Percentiles rank a stretch among this genome's conserved stretches.
These are phyloP conservation scores for Micractinium conductrix DNA, from an alignment of 139 green algal species.

Conservation along the genomic window DNA sequence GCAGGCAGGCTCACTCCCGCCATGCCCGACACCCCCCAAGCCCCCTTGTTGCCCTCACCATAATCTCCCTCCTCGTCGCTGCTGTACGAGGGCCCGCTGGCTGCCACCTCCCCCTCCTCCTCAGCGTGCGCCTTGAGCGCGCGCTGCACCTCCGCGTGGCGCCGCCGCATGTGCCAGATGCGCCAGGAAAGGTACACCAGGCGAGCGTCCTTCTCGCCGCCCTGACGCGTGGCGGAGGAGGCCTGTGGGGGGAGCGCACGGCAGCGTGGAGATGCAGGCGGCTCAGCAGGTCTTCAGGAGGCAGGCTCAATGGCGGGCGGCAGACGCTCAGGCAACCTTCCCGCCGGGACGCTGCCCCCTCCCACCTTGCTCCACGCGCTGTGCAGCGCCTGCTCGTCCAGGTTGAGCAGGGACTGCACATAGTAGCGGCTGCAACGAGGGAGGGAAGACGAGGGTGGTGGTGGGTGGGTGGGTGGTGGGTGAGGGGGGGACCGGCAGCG, in stretches of 20 bases:
- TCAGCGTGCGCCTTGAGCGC: too few relatives aligned
- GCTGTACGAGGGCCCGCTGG: neutral
- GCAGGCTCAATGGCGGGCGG: too few relatives aligned
- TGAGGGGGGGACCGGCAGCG: too few relatives aligned
- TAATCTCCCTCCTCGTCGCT: slow-evolving; percentile 26
- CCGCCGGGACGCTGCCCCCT: neutral
- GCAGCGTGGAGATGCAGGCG: neutral
- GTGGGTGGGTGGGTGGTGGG: too few relatives aligned
- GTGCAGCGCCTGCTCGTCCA: slow-evolving; percentile 77
- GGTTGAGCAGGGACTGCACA: slow-evolving; percentile 77
- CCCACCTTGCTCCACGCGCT: slow-evolving; percentile 78
- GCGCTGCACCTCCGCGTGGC: slow-evolving; percentile 37
- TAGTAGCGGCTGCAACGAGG: slow-evolving; percentile 64
- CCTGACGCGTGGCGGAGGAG: slow-evolving; percentile 47
- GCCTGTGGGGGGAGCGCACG: slow-evolving; percentile 35
- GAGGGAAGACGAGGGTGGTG: neutral
- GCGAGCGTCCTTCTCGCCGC: slow-evolving; percentile 72
- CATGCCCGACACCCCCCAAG: too few relatives aligned
- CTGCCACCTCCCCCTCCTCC: neutral
- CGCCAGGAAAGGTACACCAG: slow-evolving; percentile 88
- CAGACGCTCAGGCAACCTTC: neutral
- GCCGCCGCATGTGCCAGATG: slow-evolving; percentile 87
- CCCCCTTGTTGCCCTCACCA: too few relatives aligned
- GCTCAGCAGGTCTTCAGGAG: neutral
- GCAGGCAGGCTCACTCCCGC: too few relatives aligned